phyloP scores from a whole-genome alignment of 352 stramenopile species.

The Phytopythium ostracodes region DNA sequence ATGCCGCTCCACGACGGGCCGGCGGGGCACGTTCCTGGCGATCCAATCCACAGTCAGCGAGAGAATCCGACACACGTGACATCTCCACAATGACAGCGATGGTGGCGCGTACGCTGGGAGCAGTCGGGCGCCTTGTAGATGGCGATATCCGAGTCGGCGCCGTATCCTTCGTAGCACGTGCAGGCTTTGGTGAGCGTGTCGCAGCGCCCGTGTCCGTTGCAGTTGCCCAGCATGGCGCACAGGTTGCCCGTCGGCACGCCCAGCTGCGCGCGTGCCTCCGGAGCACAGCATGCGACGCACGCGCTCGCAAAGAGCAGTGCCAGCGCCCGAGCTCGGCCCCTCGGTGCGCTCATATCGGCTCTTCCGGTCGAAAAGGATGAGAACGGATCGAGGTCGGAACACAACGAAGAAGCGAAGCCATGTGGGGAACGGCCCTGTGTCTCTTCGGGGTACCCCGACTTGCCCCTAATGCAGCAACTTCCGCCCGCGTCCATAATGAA shows the following conservation, averaged over 20 bases:
- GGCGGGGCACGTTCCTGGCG: slow-evolving; percentile 57
- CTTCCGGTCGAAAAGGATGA: no score
- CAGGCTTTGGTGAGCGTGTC: slow-evolving; percentile 82
- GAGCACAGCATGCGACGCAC: neutral
- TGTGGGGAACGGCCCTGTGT: neutral
- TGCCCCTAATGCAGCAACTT: neutral
- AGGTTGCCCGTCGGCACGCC: slow-evolving; percentile 57
- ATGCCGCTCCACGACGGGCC: slow-evolving; percentile 62
- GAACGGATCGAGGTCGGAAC: neutral
- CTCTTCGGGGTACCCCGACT: neutral
- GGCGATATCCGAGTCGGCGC: slow-evolving; percentile 73
- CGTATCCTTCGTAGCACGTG: slow-evolving; percentile 86
- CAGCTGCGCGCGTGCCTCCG: slow-evolving; percentile 27
- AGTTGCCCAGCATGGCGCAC: slow-evolving; percentile 79
- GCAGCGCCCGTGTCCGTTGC: slow-evolving; percentile 88
- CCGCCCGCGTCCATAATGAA: neutral
- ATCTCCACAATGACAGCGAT: neutral
- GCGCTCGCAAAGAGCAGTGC: neutral
- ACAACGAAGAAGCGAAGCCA: neutral
- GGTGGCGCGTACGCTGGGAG: slow-evolving; percentile 39
- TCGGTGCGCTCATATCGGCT: neutral
- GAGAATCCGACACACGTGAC: slow-evolving; percentile 1
- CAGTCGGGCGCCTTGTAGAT: slow-evolving; percentile 82
- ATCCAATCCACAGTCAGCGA: neutral
- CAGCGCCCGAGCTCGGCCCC: neutral